Percentiles rank a stretch among this genome's conserved stretches.
Conservation (phyloP, 768 basidiomycete genomes). For the Tylopilus rubrobrunneus region DNA sequence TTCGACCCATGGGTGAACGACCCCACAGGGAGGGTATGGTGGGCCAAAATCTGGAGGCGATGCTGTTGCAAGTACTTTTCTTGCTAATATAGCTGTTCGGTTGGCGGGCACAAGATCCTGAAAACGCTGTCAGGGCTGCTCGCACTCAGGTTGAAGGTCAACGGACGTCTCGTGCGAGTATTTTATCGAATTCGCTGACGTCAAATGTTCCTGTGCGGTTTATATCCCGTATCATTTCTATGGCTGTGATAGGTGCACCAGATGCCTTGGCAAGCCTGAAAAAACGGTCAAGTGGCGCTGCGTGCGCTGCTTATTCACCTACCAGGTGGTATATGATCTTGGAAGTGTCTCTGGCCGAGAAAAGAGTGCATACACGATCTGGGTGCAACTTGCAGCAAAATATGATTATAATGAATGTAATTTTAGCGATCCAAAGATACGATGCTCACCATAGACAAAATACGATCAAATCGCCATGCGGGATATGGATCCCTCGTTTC, state of each 20-base stretch:
- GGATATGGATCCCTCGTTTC: conserved; percentile 63
- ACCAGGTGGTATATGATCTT: conserved; percentile 75
- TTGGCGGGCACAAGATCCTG: conserved; percentile 55
- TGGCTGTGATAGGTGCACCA: conserved; percentile 53
- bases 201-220: conserved; percentile 57
- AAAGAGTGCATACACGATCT: conserved; percentile 80
- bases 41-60: conserved; percentile 42
- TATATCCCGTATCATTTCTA: conserved; percentile 59
- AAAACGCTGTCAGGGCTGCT: conserved; percentile 4
- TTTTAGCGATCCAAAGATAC: not conserved
- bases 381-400: conserved; percentile 55
- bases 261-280: conserved; percentile 69
- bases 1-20: conserved; percentile 72
- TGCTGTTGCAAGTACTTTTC: conserved; percentile 36
- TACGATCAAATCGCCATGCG: conserved; percentile 78
- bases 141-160: not conserved
- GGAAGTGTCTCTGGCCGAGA: conserved; percentile 81
- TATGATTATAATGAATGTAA: not conserved
- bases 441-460: conserved; percentile 65
- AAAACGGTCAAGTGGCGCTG: not conserved
- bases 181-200: conserved; percentile 49
- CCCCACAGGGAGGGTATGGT: conserved; percentile 58
- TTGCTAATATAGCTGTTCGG: conserved; percentile 40
- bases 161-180: conserved; percentile 48
- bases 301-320: conserved; percentile 9